These are phyloP conservation scores for Sarcocystis neurona DNA, from an alignment of 169 alveolate species.

Conservation along the genomic window DNA sequence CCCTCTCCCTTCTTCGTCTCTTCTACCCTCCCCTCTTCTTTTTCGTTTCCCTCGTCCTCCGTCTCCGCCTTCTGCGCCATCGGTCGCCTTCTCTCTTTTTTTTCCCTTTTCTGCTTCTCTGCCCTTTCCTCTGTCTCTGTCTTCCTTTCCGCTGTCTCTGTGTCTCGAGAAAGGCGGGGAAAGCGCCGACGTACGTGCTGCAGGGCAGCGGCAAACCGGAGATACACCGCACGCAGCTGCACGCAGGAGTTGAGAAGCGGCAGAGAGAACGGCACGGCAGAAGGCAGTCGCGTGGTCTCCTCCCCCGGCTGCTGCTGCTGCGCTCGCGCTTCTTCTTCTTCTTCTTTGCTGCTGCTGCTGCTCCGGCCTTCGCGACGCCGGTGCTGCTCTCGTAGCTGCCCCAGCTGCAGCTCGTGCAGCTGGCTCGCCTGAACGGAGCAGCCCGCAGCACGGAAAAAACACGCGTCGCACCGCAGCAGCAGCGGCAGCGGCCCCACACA, in stretches of 20 bases:
- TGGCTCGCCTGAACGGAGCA: background rate
- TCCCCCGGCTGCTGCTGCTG: background rate
- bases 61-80: no score
- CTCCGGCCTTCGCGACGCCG: no score
- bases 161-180: no score
- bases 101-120: no score
- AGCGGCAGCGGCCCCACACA: background rate
- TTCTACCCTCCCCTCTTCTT: no score
- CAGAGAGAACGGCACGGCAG: background rate
- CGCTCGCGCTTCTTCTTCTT: background rate
- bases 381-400: background rate
- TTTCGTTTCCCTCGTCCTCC: no score
- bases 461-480: no score
- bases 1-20: no score
- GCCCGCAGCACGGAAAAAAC: background rate
- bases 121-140: no score
- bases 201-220: background rate
- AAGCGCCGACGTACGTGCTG: background rate
- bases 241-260: conserved; percentile 26
- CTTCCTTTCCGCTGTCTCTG: no score
- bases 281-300: background rate
- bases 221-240: conserved; percentile 17
- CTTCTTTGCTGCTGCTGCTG: background rate
- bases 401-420: background rate
- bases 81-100: no score